Base-by-base conservation (phyloP, 164 flowering plant species). In the Malania oleifera region DNA sequence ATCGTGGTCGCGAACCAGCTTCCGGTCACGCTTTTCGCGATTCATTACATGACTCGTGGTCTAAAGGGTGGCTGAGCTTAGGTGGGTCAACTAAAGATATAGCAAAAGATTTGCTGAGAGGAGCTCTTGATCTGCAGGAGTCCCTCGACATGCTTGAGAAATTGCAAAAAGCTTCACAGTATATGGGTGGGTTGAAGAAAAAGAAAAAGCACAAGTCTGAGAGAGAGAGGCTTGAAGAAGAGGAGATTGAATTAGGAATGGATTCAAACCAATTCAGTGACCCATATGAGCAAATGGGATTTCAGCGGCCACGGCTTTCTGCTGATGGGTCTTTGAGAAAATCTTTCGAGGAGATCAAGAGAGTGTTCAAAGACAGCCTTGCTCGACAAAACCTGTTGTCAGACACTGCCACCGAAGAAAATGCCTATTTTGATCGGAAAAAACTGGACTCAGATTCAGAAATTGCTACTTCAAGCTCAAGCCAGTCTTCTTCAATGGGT, bases 41-140 rank as follows among this genome's bases (percentile, higher is more conserved):
- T n/a, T n/a, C n/a, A n/a, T n/a, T n/a, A n/a, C n/a, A n/a, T n/a
- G 84, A 80, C 3, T 65, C 80, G 8, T 86, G 84, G 95, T 76
- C 91, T 15, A 76, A 66, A 17, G 73, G 81, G 35, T 4, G 35
- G 41, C 7, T 38, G 56, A 66, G 57, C 59, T 60, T 68, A 13
- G 80, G 70, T 24, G 75, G 70, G 53, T 66, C 69, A 25, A 64
- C 88, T 1, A 67, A 75, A 24, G 77, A 78, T 59, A 70, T 83
- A n/a, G 92, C 95, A 3, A 68, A 67, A 48, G 87, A 83, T 65
- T 59, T 91, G 73, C 63, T 86, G 56, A 79, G 65, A 65, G 96
- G 95, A 41, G 87, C 98, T 70, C 77, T 86, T 63, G 91, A 88
- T 67, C 76, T 91, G 64, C 88, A 91, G 34, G 90, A 85, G 60